Evolutionary conservation across 164 flowering plant genomes (phyloP).

Genomic region (Kalanchoe fedtschenkoi): DNA sequence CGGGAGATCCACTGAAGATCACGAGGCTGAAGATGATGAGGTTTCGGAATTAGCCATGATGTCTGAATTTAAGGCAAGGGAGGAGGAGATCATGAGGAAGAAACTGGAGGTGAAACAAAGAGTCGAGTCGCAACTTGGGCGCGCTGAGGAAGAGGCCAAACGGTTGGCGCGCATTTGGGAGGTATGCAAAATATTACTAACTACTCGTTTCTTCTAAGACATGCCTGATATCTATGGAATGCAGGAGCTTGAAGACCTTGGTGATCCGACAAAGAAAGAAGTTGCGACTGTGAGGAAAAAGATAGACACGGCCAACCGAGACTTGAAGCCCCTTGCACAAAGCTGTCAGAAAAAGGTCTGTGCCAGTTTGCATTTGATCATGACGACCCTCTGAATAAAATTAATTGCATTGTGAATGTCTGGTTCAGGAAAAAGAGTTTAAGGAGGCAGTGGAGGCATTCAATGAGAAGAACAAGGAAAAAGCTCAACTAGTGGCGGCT

Average conservation of each 20-base stretch:
- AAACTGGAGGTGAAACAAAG: constrained; percentile 17
- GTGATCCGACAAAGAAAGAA: constrained; percentile 22
- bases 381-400: neutral
- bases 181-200: constrained; percentile 10
- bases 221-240: neutral
- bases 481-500: constrained; percentile 14
- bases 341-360: constrained; percentile 18
- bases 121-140: constrained; percentile 16
- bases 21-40: constrained; percentile 6
- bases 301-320: constrained; percentile 17
- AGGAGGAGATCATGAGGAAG: constrained; percentile 23
- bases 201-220: neutral
- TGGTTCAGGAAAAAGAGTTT: constrained; percentile 21
- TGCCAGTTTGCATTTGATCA: neutral
- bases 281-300: constrained; percentile 14
- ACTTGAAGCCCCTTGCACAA: constrained; percentile 16
- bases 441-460: constrained; percentile 21
- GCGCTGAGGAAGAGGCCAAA: constrained; percentile 19
- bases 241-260: constrained; percentile 21
- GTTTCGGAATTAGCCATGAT: constrained; percentile 4
- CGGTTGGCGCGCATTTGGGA: constrained; percentile 19
- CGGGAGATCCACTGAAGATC: constrained; percentile 11
- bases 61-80: constrained; percentile 15
- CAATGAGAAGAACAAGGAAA: constrained; percentile 14
- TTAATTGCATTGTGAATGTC: neutral